These are phyloP conservation scores for Leersia perrieri DNA, from an alignment of 176 grass and related monocot genomes.

Conservation along the genomic window DNA sequence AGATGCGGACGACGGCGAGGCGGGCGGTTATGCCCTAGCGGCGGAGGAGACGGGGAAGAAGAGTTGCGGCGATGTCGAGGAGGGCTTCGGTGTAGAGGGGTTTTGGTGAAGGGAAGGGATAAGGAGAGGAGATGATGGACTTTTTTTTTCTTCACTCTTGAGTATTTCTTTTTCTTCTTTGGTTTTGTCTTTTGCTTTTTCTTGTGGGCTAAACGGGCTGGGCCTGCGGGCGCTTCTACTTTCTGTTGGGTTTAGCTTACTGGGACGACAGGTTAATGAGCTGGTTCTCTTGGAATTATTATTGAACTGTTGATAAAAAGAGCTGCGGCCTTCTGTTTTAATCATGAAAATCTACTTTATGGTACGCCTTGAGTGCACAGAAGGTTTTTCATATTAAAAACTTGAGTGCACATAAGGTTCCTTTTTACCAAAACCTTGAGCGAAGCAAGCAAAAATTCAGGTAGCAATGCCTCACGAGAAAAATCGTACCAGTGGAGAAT, in stretches of 20 bases:
- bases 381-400: not conserved
- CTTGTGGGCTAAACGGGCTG: slow-evolving; percentile 1
- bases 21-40: slow-evolving; percentile 14
- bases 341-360: not conserved
- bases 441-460: not conserved
- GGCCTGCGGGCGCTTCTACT: not conserved
- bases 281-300: not conserved
- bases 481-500: no score
- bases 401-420: not conserved
- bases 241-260: not conserved
- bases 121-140: slow-evolving; percentile 20
- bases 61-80: not conserved
- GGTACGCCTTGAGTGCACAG: not conserved
- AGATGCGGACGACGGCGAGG: slow-evolving; percentile 8
- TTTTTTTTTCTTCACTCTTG: not conserved
- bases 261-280: not conserved
- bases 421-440: not conserved
- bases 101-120: slow-evolving; percentile 33
- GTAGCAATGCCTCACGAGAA: no score
- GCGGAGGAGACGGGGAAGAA: slow-evolving; percentile 6
- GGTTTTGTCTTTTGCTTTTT: not conserved
- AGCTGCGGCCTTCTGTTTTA: not conserved
- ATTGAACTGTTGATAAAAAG: no score
- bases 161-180: not conserved
- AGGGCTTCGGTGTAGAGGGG: slow-evolving; percentile 17